A percentile compares a stretch with the other conserved stretches of the same genome.
These are phyloP conservation scores for Brassica balearica DNA, from an alignment of 441 rosid species.

Conservation along the genomic window DNA sequence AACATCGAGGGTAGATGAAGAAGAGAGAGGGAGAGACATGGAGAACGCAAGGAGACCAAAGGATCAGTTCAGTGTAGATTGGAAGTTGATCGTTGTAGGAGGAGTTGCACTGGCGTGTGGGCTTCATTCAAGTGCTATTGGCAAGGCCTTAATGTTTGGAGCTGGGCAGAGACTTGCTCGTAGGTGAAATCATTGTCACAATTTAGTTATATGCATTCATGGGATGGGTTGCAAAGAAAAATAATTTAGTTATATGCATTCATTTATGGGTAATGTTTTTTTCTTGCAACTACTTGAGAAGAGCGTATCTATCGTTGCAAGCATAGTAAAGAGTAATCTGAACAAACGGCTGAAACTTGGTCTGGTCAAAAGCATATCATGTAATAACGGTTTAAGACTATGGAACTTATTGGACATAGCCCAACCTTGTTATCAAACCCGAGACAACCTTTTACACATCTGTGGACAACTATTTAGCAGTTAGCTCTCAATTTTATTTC, in stretches of 20 bases:
- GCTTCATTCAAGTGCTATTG: slow-evolving; percentile 72
- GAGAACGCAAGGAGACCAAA: slow-evolving; percentile 24
- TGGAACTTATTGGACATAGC: slow-evolving; percentile 8
- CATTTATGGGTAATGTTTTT: neutral
- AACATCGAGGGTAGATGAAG: slow-evolving; percentile 51
- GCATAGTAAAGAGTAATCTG: slow-evolving; percentile 10
- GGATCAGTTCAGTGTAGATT: slow-evolving; percentile 49
- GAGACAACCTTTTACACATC: neutral
- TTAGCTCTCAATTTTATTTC: neutral
- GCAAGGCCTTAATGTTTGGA: slow-evolving; percentile 77
- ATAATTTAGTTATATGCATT: neutral
- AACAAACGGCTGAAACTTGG: slow-evolving; percentile 1
- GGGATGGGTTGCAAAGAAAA: no score
- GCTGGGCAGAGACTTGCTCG: slow-evolving; percentile 83
- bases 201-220: neutral
- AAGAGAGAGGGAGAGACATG: slow-evolving; percentile 47
- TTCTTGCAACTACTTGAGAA: slow-evolving; percentile 19
- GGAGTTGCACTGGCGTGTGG: slow-evolving; percentile 83
- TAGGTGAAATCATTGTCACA: slow-evolving; percentile 54
- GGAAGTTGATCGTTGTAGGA: slow-evolving; percentile 86
- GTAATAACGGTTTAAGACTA: neutral
- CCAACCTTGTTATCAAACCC: neutral
- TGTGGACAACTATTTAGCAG: neutral
- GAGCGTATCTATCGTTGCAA: neutral
- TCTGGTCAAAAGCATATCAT: slow-evolving; percentile 12